Conservation (phyloP, 1,139 yeast genomes). For the Nadsonia starkeyi-henricii region DNA sequence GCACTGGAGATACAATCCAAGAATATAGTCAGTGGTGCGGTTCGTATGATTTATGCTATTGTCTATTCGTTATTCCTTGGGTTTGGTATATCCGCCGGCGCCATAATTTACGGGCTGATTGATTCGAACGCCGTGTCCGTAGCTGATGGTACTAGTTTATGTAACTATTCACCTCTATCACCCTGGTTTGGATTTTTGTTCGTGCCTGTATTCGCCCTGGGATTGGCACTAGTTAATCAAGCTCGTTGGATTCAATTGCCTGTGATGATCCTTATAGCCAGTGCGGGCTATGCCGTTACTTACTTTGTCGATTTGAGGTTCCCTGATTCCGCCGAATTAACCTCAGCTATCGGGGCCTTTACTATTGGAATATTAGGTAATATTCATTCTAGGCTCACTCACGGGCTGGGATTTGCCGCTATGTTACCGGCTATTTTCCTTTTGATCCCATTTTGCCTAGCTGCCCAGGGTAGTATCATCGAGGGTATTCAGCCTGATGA, state of each 20-base stretch:
- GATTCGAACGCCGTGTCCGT: conserved; percentile 59
- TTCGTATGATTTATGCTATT: conserved; percentile 90
- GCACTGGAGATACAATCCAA: conserved; percentile 81
- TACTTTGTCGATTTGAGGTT: conserved; percentile 73
- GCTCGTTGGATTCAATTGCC: conserved; percentile 72
- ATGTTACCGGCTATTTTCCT: conserved; percentile 93
- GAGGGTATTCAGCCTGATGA: conserved; percentile 71
- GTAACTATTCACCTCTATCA: too few relatives aligned
- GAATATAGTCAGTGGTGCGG: conserved; percentile 85
- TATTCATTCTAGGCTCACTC: conserved; percentile 70
- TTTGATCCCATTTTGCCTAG: conserved; percentile 89
- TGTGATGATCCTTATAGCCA: conserved; percentile 60
- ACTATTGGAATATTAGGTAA: conserved; percentile 85
- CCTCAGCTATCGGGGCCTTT: conserved; percentile 82
- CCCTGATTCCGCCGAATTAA: conserved; percentile 57
- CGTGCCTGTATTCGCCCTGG: conserved; percentile 64
- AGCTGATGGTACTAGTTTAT: conserved; percentile 40
- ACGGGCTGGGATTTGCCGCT: conserved; percentile 91
- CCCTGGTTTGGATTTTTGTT: conserved; percentile 62
- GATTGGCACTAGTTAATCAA: conserved; percentile 69
- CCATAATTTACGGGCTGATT: conserved; percentile 90
- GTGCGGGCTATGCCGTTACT: conserved; percentile 71
- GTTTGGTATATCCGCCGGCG: conserved; percentile 86
- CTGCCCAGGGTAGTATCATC: conserved; percentile 70
- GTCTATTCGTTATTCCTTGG: conserved; percentile 82